Percentiles rank a stretch among this genome's conserved stretches.
Conservation (phyloP, 2,329 filamentous ascomycete genomes). For the Chaetomiaceae sp. region DNA sequence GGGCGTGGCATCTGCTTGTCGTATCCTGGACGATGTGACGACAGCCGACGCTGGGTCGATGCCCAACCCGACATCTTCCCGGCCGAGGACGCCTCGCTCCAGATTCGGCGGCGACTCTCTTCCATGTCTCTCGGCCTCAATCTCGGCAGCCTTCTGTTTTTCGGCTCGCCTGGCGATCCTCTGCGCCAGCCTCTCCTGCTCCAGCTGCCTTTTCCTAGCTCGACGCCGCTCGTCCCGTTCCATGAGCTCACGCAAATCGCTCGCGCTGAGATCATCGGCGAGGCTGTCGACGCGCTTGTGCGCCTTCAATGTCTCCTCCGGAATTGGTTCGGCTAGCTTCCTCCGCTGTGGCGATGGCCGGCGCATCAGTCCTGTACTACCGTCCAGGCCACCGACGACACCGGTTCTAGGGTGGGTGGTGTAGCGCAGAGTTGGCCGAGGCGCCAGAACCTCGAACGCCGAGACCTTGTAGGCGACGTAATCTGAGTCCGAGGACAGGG, state of each 20-base stretch:
- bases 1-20: constrained; percentile 34
- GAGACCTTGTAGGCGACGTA: constrained; percentile 74
- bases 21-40: constrained; percentile 51
- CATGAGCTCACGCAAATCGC: constrained; percentile 79
- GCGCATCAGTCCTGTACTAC: constrained; percentile 40
- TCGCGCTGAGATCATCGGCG: constrained; percentile 78
- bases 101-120: constrained; percentile 50
- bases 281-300: constrained; percentile 63
- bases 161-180: constrained; percentile 62
- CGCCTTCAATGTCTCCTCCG: constrained; percentile 54
- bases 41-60: constrained; percentile 50
- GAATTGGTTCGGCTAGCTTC: constrained; percentile 48
- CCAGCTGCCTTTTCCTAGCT: constrained; percentile 64
- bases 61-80: constrained; percentile 51
- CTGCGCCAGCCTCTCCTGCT: constrained; percentile 61
- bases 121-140: constrained; percentile 49
- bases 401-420: constrained; percentile 57
- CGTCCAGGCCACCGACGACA: constrained; percentile 38
- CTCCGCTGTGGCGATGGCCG: constrained; percentile 42
- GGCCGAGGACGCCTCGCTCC: constrained; percentile 55
- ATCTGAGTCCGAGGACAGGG: constrained; percentile 68
- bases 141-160: constrained; percentile 42
- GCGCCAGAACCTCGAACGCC: constrained; percentile 71
- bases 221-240: constrained; percentile 78
- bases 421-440: constrained; percentile 76